Evolutionary conservation across 108 stramenopile genomes (phyloP), one percentile per base, ranked within the genome.

Genomic region (Cylindrotheca closterium): DNA sequence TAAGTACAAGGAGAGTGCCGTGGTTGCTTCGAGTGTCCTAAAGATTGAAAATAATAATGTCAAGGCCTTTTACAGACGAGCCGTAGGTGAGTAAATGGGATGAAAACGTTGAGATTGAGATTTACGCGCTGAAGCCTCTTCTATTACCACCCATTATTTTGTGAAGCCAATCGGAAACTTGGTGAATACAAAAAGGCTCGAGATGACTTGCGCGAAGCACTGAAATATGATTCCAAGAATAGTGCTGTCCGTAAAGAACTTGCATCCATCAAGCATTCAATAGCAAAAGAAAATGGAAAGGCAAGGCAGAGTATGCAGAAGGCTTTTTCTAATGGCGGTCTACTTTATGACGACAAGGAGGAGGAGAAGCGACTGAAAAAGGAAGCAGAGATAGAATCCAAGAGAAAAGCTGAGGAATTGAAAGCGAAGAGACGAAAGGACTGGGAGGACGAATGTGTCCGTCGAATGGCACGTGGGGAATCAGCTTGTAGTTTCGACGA

Each of bases 381-480:
- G 60, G 68, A 64, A 45, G 74, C 88, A 53, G 48, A 65, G 29
- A 74, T 66, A 58, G 29, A 50, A 27, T 73, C 82, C 63, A 75
- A 89, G 50, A 51, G 74, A 42, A 65, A 74, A 28, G 86, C 86
- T 65, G 72, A 72, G 47, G 74, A 86, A 49, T 75, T 57, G 10
- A 55, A 75, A 27, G 67, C 83, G 62, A 73, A 88, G 62, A 71
- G 87, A 47, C 91, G 90, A 70, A 27, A 60, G 37, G 73, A 89
- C 37, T 94, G 93, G 93, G 90, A 91, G 62, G 83, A 91, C 42
- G 93, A 94, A 58, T 91, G 89, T 61, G 89, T 83, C 22, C 49
- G 78, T 27, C 75, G 84, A 21, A 81, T 90, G 83, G 71, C 83
- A 4, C 74, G 74, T 24, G 79, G 72, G 51, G 80, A 90, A 61